Conservation (phyloP, 225 moss, liverwort and hornwort species). For the Ulota crispa region DNA sequence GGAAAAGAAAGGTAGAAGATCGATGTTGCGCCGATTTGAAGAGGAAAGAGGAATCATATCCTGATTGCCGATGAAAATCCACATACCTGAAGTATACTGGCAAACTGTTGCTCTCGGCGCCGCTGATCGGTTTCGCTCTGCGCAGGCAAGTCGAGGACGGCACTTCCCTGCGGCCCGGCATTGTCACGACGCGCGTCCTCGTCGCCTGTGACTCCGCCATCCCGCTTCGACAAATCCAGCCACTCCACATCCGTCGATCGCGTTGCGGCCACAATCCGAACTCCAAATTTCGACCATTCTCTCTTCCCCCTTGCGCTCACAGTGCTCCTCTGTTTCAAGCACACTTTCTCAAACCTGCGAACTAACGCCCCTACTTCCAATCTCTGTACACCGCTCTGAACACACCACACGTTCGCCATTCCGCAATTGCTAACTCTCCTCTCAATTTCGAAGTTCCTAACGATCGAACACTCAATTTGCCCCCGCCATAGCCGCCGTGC, state of each 20-base stretch:
- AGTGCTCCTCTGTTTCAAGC: not conserved
- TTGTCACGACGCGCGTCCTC: slow-evolving; percentile 15
- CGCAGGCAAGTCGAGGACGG: slow-evolving; percentile 32
- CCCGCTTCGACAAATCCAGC: slow-evolving; percentile 41
- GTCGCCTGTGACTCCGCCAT: slow-evolving; percentile 5
- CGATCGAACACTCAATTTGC: not conserved
- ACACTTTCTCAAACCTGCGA: not conserved
- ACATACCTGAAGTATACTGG: slow-evolving; percentile 53
- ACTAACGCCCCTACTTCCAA: slow-evolving; percentile 11
- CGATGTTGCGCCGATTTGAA: not conserved
- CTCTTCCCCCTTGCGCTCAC: slow-evolving; percentile 8
- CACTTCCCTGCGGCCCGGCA: slow-evolving; percentile 31
- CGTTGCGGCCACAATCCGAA: slow-evolving; percentile 30
- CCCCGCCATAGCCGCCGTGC: not conserved
- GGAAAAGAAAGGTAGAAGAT: not conserved
- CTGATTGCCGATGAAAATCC: not conserved
- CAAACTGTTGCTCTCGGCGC: slow-evolving; percentile 56
- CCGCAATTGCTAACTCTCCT: not conserved
- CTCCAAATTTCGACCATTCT: slow-evolving; percentile 14
- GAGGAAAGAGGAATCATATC: not conserved
- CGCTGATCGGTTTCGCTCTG: slow-evolving; percentile 48
- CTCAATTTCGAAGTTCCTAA: not conserved
- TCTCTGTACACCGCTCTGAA: slow-evolving; percentile 30
- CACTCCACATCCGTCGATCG: slow-evolving; percentile 53
- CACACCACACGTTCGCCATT: slow-evolving; percentile 52